Base-by-base conservation (phyloP, 2,329 filamentous ascomycete genomes). In the Karstenula rhodostoma region DNA sequence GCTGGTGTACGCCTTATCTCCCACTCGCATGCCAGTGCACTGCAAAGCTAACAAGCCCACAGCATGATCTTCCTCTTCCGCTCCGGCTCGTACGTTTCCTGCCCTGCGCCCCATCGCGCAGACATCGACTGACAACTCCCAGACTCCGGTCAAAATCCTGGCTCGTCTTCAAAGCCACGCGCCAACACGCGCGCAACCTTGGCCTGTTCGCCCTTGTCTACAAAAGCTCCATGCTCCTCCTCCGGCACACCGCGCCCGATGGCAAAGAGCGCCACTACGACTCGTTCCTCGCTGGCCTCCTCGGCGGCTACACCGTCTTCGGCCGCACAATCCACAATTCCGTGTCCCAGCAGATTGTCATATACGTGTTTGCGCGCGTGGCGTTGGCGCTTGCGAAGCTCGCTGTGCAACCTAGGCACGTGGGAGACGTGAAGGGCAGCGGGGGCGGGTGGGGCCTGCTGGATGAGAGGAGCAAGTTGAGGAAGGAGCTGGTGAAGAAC, bases 11-110 rank as follows among this genome's bases (percentile, higher is more conserved):
- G 82, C 69, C 43, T 19, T 42, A 6, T 5, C 3, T 52, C 37
- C n/a, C 23, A 19, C 33, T 15, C 0, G 22, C 43, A 51, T 25
- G 9, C 1, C 19, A 3, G 5, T 23, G 9, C 4, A 12, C 3
- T 7, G 35, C 51, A n/a, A 23, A 48, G 53, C 58, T 69, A 55
- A 69, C 35, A 47, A 57, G 10, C 53, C 17, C 27, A 12, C 49
- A 93, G 91, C 54, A 99, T 99, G 94, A 93, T 97, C 68, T 91
- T 98, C 70, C 87, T 99, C 68, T 99, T 99, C 84, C 92, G 95
- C 69, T 93, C 90, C 10, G 95, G 94, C 81, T 90, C 91, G 85
- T 92, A 85, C 73, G 87, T 84, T n/a, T 50, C 23, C 37, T 51
- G 62, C 10, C 19, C n/a, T 17, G 46, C 59, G 60, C 48, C 32